These are phyloP conservation scores for Malassezia pachydermatis DNA, from an alignment of 1,284 basidiomycete species.

Conservation along the genomic window DNA sequence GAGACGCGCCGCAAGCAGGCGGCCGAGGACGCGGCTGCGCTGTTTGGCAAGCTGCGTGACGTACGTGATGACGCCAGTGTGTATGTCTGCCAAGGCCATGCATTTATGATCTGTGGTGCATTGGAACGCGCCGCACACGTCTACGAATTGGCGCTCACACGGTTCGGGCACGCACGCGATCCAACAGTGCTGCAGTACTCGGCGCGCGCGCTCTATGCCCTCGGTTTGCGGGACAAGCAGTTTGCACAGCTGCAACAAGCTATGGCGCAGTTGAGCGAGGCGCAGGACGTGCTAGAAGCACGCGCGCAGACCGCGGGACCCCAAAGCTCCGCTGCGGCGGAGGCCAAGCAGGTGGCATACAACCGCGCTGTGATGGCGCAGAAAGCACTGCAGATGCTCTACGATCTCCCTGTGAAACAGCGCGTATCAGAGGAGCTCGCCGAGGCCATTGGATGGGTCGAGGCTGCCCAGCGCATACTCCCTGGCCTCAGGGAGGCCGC, in stretches of 20 bases:
- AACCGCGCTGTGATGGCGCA: slow-evolving; percentile 44
- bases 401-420: slow-evolving; percentile 31
- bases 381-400: slow-evolving; percentile 42
- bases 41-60: slow-evolving; percentile 43
- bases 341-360: slow-evolving; percentile 36
- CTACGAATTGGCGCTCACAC: slow-evolving; percentile 38
- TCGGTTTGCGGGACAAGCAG: slow-evolving; percentile 33
- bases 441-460: slow-evolving; percentile 30
- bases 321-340: slow-evolving; percentile 16
- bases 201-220: slow-evolving; percentile 37
- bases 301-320: background rate
- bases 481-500: slow-evolving; percentile 29
- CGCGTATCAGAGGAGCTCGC: slow-evolving; percentile 24
- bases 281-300: slow-evolving; percentile 14
- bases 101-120: slow-evolving; percentile 43
- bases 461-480: slow-evolving; percentile 24
- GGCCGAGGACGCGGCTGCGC: slow-evolving; percentile 39
- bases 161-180: slow-evolving; percentile 24
- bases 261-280: slow-evolving; percentile 28
- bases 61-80: slow-evolving; percentile 43
- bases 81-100: slow-evolving; percentile 45
- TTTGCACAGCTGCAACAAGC: slow-evolving; percentile 27
- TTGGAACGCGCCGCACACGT: slow-evolving; percentile 39
- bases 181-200: slow-evolving; percentile 37
- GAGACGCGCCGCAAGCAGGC: slow-evolving; percentile 26